Evolutionary conservation across 1,284 basidiomycete species (phyloP), one percentile per base, ranked within the genome.

Genomic region (Coniophora puteana): DNA sequence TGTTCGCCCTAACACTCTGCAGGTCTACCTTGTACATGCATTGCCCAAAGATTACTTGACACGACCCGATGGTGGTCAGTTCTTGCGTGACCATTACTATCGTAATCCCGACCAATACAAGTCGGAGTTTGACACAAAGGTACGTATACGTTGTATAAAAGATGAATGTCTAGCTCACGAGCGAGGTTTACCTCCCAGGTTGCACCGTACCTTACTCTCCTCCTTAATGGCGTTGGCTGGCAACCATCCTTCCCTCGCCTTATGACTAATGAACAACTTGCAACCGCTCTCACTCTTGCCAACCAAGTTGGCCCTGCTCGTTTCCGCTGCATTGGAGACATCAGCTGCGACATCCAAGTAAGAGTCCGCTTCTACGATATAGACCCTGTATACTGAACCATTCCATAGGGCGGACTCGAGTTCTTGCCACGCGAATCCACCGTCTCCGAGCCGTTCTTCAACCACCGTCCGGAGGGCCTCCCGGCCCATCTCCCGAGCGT

Each of bases 221-320:
- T 94, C 43, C 69, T 95, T 37, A 91, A 95, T 50, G 92, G 91
- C 7, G 78, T 83, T 0, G 91, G 90, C 22, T 95, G 92, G 91
- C 68, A 78, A 13, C 71, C 76, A 0, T 72, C 69, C 0, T 93
- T 76, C 63, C 93, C 92, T 12, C 76, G 89, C 4, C 65, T 93
- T 7, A 82, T 95, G 74, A 78, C 78, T 1, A 87, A 77, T 24
- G 66, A 69, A 0, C 78, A 89, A 48, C 68, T 93, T 7, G 59
- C 61, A 0, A 55, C 58, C 24, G 80, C 82, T 0, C 67, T 89
- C 3, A 51, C 66, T 26, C 64, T 60, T 2, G 78, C 80, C 1
- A 63, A 65, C 36, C 53, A 68, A 32, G 54, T 79, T 20, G 72
- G 76, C n/a, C 71, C 63, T 8, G 72, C 71, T 4, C 67, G 85